Evolutionary conservation across 1,284 basidiomycete genomes (phyloP), one percentile per base, ranked within the genome.

Genomic region (Chondrostereum purpureum): DNA sequence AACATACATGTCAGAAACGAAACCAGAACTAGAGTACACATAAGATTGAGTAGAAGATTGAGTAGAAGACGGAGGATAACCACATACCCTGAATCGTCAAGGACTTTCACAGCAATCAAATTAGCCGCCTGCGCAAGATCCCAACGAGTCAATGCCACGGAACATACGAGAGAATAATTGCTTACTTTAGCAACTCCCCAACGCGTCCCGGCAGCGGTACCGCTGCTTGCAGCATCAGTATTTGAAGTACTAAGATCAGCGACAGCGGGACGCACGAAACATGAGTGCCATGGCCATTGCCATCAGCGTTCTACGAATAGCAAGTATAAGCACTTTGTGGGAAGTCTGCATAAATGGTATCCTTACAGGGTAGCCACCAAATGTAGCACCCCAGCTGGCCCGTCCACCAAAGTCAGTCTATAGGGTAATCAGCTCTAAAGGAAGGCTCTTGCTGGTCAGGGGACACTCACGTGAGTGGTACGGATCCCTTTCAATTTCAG

Each of bases 21-120:
- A n/a, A n/a, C n/a, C n/a, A n/a, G n/a, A n/a, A n/a, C n/a, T n/a
- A n/a, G n/a, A n/a, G n/a, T n/a, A n/a, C n/a, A n/a, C n/a, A n/a
- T n/a, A n/a, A n/a, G n/a, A n/a, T n/a, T n/a, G n/a, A n/a, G n/a
- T n/a, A n/a, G n/a, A n/a, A n/a, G n/a, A n/a, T n/a, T n/a, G n/a
- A n/a, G n/a, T n/a, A n/a, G n/a, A n/a, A n/a, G n/a, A n/a, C n/a
- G n/a, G n/a, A n/a, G n/a, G n/a, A n/a, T n/a, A n/a, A n/a, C n/a
- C n/a, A n/a, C 96, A 50, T 84, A 88, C 38, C 96, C 96, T 58
- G 92, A 88, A 43, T 86, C 81, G 20, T 92, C 91, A 44, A 99
- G 80, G 17, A 99, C 96, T 78, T 99, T 99, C 70, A 99, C 95
- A 42, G 96, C 96, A 53, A 92, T 81, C 52, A 99, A 76, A 49